Percentiles rank a stretch among this genome's conserved stretches.
phyloP scores from a whole-genome alignment of 2,329 filamentous ascomycete genomes.

The Hypoxylon sp. region DNA sequence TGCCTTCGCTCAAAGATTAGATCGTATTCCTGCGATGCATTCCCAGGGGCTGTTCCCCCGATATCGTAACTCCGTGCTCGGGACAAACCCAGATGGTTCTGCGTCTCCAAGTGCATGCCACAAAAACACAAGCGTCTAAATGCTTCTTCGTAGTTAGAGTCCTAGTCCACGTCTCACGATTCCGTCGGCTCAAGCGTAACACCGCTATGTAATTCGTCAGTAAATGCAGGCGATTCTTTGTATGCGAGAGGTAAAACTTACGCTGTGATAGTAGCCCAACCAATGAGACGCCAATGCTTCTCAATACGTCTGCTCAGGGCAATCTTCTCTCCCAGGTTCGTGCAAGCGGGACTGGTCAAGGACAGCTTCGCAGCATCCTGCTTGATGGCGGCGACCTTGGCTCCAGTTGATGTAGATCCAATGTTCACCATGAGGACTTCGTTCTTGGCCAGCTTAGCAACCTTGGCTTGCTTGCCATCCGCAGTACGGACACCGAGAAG shows the following conservation, averaged over 20 bases:
- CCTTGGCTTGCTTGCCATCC: constrained; percentile 99
- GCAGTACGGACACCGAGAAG: constrained; percentile 97
- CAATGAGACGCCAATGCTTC: constrained; percentile 51
- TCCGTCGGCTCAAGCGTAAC: constrained; percentile 65
- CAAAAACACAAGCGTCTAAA: constrained; percentile 12
- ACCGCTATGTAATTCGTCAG: constrained; percentile 57
- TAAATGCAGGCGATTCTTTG: constrained; percentile 21
- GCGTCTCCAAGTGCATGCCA: constrained; percentile 3
- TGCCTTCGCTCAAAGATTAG: constrained; percentile 1
- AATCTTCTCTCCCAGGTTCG: constrained; percentile 77
- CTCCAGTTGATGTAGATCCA: constrained; percentile 94
- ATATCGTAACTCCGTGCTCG: constrained; percentile 3
- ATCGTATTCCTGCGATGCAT: constrained; percentile 11
- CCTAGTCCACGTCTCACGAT: constrained; percentile 29
- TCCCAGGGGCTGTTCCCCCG: constrained; percentile 3
- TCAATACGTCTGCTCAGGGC: constrained; percentile 40
- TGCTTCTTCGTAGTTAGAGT: constrained; percentile 6
- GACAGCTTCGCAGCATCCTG: constrained; percentile 96
- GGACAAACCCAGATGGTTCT: constrained; percentile 9
- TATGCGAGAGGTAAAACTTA: constrained; percentile 27
- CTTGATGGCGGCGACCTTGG: constrained; percentile 97
- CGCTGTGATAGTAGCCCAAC: constrained; percentile 49
- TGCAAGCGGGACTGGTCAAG: constrained; percentile 93
- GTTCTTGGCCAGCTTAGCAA: constrained; percentile 97
- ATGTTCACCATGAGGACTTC: constrained; percentile 99